A percentile compares a stretch with the other conserved stretches of the same genome.
These are phyloP conservation scores for Polygonum aviculare DNA, from an alignment of 148 eudicot species.

Conservation along the genomic window DNA sequence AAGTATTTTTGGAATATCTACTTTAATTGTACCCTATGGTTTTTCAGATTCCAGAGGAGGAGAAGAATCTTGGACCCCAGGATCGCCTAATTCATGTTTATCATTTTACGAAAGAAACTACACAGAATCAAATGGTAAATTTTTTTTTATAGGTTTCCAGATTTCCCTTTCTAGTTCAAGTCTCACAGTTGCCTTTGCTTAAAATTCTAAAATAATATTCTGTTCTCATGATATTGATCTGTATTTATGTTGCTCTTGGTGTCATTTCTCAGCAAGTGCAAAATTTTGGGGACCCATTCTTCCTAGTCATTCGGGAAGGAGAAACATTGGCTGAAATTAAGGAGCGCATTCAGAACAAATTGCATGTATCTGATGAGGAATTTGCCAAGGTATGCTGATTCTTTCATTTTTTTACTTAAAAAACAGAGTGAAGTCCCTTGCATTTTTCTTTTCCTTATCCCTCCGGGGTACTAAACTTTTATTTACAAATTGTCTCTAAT, in stretches of 20 bases:
- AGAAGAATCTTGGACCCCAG: constrained; percentile 72
- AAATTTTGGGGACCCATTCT: constrained; percentile 95
- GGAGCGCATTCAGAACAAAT: constrained; percentile 69
- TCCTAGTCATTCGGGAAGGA: constrained; percentile 77
- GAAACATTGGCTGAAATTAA: constrained; percentile 85
- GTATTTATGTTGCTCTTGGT: neutral
- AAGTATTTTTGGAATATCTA: neutral
- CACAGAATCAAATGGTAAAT: constrained; percentile 72
- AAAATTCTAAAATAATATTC: neutral
- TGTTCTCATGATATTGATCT: neutral
- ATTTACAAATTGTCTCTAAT: neutral
- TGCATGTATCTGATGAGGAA: constrained; percentile 81
- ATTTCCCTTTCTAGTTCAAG: neutral
- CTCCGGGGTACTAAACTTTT: neutral
- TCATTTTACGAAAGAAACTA: constrained; percentile 83
- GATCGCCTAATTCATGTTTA: constrained; percentile 91
- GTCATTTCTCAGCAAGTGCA: constrained; percentile 55
- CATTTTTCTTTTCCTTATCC: neutral
- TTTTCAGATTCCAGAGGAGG: constrained; percentile 91
- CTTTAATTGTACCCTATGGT: neutral
- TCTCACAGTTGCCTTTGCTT: neutral
- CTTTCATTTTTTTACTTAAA: neutral
- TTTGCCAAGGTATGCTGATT: constrained; percentile 62
- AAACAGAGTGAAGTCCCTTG: neutral
- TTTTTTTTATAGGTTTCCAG: neutral